Evolutionary conservation across 1,284 basidiomycete species (phyloP).

Genomic region (Cryptococcus deneoformans): DNA sequence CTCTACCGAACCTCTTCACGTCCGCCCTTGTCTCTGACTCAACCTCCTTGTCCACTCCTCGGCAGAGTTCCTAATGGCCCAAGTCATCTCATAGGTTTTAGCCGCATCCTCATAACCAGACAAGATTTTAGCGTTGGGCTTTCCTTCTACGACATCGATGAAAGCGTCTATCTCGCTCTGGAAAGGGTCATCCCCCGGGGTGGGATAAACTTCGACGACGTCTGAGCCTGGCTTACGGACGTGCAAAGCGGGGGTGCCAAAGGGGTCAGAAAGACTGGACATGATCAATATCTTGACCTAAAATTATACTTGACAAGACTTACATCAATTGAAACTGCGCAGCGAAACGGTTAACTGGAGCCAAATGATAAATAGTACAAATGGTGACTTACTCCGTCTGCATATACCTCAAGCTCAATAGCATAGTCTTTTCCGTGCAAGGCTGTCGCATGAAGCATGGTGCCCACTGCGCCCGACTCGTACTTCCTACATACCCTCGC

Average conservation of each 20-base stretch:
- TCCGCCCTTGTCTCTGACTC: not conserved
- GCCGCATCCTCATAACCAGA: constrained; percentile 65
- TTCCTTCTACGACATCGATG: constrained; percentile 45
- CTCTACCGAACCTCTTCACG: not conserved
- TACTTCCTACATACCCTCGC: constrained; percentile 38
- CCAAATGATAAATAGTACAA: not conserved
- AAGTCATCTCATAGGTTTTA: constrained; percentile 67
- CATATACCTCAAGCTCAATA: constrained; percentile 46
- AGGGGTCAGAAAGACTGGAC: constrained; percentile 45
- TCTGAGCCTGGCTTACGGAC: constrained; percentile 46
- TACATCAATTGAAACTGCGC: constrained; percentile 37
- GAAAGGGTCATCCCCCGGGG: constrained; percentile 49
- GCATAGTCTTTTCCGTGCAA: constrained; percentile 39
- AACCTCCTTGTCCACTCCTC: constrained; percentile 28
- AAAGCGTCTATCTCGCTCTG: constrained; percentile 49
- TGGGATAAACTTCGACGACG: constrained; percentile 24
- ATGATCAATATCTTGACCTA: constrained; percentile 12
- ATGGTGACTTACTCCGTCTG: constrained; percentile 35
- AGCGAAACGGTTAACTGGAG: not conserved
- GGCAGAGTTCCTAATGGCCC: constrained; percentile 33
- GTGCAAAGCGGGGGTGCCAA: constrained; percentile 43
- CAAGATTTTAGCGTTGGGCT: constrained; percentile 37
- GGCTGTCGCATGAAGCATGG: constrained; percentile 41
- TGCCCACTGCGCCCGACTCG: constrained; percentile 39
- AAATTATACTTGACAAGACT: constrained; percentile 19